Conservation (phyloP, 768 basidiomycete genomes). For the Dioszegia aurantiaca region DNA sequence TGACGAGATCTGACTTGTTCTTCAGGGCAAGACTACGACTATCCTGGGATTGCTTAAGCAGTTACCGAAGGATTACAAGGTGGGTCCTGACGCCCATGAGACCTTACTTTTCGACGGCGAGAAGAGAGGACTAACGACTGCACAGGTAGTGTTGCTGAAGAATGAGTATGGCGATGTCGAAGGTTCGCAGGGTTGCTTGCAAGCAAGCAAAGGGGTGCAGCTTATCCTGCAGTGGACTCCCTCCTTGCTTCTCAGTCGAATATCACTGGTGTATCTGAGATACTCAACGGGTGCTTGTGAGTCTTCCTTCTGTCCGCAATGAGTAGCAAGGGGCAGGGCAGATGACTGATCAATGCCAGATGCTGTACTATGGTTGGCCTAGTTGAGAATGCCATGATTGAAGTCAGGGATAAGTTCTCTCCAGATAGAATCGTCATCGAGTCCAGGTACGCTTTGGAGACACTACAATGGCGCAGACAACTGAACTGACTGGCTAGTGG, state of each 20-base stretch:
- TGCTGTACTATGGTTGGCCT: slow-evolving; percentile 93
- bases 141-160: slow-evolving; percentile 74
- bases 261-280: slow-evolving; percentile 83
- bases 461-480: neutral
- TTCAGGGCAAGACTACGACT: slow-evolving; percentile 49
- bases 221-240: slow-evolving; percentile 67
- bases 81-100: slow-evolving; percentile 7
- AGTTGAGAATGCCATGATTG: slow-evolving; percentile 84
- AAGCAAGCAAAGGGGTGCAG: neutral
- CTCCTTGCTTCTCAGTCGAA: slow-evolving; percentile 76
- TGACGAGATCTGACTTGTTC: too few species aligned
- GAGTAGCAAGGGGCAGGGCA: slow-evolving; percentile 42
- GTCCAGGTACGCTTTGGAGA: slow-evolving; percentile 66
- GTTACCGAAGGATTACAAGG: slow-evolving; percentile 76
- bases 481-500: slow-evolving; percentile 58
- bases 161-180: slow-evolving; percentile 95
- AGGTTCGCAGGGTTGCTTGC: slow-evolving; percentile 56
- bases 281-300: slow-evolving; percentile 93
- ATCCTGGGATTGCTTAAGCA: slow-evolving; percentile 79
- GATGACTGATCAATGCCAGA: too few species aligned
- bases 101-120: too few species aligned
- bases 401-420: slow-evolving; percentile 74
- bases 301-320: slow-evolving; percentile 29
- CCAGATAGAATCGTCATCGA: slow-evolving; percentile 94
- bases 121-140: neutral